These are phyloP conservation scores for Roridomyces roridus DNA, from an alignment of 768 basidiomycete genomes.

Conservation along the genomic window DNA sequence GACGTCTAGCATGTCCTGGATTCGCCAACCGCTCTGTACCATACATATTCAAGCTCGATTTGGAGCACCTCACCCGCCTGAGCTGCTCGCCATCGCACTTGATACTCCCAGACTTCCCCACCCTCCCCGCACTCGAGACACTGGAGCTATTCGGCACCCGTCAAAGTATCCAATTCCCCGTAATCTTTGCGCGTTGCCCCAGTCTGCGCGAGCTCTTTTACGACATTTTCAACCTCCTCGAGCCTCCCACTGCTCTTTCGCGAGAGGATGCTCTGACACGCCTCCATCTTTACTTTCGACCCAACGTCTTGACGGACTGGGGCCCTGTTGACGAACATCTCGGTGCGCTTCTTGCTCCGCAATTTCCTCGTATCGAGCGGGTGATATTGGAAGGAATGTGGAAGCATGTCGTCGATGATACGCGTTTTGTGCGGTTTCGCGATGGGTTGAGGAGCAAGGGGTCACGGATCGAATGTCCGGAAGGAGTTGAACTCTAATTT, in stretches of 20 bases:
- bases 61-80: slow-evolving; percentile 1
- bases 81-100: neutral
- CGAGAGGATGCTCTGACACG: neutral
- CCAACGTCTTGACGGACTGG: neutral
- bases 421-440: neutral
- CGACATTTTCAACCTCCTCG: neutral
- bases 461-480: neutral
- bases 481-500: neutral
- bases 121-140: neutral
- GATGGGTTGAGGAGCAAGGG: neutral
- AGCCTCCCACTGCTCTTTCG: neutral
- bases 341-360: neutral
- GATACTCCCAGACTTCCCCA: neutral
- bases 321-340: neutral
- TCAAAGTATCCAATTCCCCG: neutral
- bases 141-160: slow-evolving; percentile 1
- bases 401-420: neutral
- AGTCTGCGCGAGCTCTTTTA: slow-evolving; percentile 10
- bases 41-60: neutral
- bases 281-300: neutral
- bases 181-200: slow-evolving; percentile 5
- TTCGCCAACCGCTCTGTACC: neutral
- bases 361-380: neutral
- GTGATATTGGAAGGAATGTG: neutral
- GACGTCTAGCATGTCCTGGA: neutral